phyloP scores from a whole-genome alignment of 306 rosid genomes.

The Astragalus membranaceus region DNA sequence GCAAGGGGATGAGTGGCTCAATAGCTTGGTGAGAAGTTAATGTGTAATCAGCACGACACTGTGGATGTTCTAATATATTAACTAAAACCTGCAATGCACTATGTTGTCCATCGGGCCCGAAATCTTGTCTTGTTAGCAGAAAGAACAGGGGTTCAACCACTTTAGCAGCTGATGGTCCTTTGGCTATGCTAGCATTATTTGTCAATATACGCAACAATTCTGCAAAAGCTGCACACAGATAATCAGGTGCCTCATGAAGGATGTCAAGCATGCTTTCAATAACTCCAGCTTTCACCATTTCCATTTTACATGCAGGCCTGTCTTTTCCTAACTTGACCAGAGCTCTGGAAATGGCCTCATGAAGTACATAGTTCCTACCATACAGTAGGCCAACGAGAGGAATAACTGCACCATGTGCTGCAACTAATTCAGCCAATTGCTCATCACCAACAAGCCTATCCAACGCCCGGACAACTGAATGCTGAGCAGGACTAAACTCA shows the following conservation, averaged over 20 bases:
- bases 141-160: constrained; percentile 87
- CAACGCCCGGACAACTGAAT: constrained; percentile 88
- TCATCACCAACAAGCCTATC: constrained; percentile 97
- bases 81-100: constrained; percentile 97
- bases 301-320: constrained; percentile 88
- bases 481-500: constrained; percentile 88
- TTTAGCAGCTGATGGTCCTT: constrained; percentile 91
- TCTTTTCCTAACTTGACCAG: constrained; percentile 97
- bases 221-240: constrained; percentile 83
- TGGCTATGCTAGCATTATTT: constrained; percentile 95
- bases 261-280: constrained; percentile 87
- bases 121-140: constrained; percentile 81
- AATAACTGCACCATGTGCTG: constrained; percentile 94
- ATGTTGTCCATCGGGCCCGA: constrained; percentile 98
- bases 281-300: constrained; percentile 96
- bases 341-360: constrained; percentile 93
- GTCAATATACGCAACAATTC: constrained; percentile 95
- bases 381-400: constrained; percentile 94
- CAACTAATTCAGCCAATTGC: constrained; percentile 92
- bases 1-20: constrained; percentile 90
- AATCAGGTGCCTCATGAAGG: constrained; percentile 94
- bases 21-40: constrained; percentile 75
- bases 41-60: constrained; percentile 81
- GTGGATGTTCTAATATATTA: constrained; percentile 92
- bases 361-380: constrained; percentile 86